Evolutionary conservation across 1,139 yeast species (phyloP).

Genomic region (Kluyveromyces marxianus): DNA sequence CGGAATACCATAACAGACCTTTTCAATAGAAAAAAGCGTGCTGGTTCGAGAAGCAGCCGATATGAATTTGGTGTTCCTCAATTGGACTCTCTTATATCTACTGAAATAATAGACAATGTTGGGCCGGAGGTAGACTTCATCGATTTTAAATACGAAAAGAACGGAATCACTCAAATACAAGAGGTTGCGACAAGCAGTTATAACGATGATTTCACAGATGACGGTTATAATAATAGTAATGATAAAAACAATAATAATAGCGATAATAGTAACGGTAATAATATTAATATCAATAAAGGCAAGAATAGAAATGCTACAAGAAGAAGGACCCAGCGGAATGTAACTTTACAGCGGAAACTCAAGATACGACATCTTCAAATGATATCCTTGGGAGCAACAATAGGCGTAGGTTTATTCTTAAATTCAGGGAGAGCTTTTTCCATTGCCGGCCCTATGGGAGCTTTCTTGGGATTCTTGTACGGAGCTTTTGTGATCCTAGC

Average conservation of each 20-base stretch:
- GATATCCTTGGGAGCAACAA: conserved; percentile 76
- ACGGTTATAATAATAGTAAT: background rate
- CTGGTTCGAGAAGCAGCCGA: background rate
- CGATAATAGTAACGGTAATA: no score
- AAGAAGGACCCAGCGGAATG: background rate
- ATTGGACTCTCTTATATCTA: background rate
- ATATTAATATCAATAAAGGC: no score
- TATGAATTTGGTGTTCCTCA: background rate
- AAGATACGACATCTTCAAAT: conserved; percentile 68
- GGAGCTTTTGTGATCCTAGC: conserved; percentile 63
- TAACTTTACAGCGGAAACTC: conserved; percentile 45
- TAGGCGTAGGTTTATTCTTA: conserved; percentile 74
- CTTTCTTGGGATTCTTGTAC: conserved; percentile 59
- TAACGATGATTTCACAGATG: background rate
- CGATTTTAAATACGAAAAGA: conserved; percentile 2
- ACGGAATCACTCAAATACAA: background rate
- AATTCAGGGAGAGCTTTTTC: conserved; percentile 74
- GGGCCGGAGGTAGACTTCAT: conserved; percentile 8
- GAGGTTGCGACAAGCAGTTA: conserved; percentile 2
- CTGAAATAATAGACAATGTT: conserved; percentile 8
- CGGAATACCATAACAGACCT: background rate
- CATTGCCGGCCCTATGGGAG: conserved; percentile 78
- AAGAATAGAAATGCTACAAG: background rate
- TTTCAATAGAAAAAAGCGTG: conserved; percentile 2
- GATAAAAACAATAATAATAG: no score